Evolutionary conservation across 2,329 filamentous ascomycete genomes (phyloP), one percentile per base, ranked within the genome.

Genomic region (Phaeosphaeria sp.): DNA sequence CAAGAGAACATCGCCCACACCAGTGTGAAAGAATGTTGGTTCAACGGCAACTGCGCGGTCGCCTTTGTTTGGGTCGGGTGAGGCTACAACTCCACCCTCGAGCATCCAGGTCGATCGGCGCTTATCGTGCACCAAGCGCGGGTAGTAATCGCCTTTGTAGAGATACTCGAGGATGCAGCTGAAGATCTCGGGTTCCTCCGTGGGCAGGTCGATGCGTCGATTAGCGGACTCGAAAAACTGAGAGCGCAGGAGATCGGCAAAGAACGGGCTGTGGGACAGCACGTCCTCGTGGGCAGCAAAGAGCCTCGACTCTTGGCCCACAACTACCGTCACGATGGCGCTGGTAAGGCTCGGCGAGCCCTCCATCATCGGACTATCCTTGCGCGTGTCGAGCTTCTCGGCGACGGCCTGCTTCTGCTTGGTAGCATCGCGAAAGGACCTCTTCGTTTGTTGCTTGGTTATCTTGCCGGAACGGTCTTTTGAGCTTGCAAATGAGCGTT

Each of bases 211-310:
- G 87, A 92, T 87, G 87, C 91, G 86, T 83, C 91, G 88, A 85
- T 87, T 82, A 80, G 80, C 78, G 64, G 81, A 85, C 76, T 91
- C 89, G 78, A 89, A 86, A 81, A 90, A 91, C 77, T 90, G 87
- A 75, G 86, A 87, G 72, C 87, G 88, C 73, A 92, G 86, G 69
- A 87, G 86, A 73, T 86, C 84, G 69, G 87, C 85, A 79, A 97
- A 96, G 80, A 91, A 96, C 66, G 92, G 90, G 76, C 92, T 94
- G 79, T 91, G 87, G 74, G 87, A 87, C 65, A 97, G 87, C 73
- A 97, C 89, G 80, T 97, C 91, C 84, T 97, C 92, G 80, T 97
- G 93, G 74, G 93, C 93, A 71, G 93, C 93, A 84, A 97, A 97
- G 78, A 97, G 85, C 73, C 93, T 91, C 77, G 91, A 90, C 74